These are phyloP conservation scores for Chlamydomonas incerta DNA, from an alignment of 139 green algal species.

Conservation along the genomic window DNA sequence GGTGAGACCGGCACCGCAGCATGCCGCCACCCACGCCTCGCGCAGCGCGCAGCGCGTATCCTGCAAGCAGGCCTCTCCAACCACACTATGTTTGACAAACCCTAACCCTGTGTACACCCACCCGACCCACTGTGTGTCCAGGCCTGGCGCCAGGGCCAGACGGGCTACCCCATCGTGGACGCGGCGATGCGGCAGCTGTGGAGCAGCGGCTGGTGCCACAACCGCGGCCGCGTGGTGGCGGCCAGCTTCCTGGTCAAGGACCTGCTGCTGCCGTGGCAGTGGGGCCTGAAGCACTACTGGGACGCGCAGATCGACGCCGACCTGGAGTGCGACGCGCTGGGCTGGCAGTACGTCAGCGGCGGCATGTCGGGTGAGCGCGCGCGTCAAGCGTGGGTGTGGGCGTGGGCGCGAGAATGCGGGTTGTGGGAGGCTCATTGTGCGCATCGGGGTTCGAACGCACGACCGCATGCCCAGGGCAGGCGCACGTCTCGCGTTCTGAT, in stretches of 20 bases:
- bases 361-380: conserved; percentile 64
- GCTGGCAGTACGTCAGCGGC: conserved; percentile 85
- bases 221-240: conserved; percentile 82
- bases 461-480: too few relatives aligned
- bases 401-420: too few relatives aligned
- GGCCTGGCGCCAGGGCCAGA: conserved; percentile 85
- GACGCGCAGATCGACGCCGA: conserved; percentile 92
- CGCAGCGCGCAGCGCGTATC: too few relatives aligned
- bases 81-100: too few relatives aligned
- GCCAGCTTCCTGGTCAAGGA: conserved; percentile 92
- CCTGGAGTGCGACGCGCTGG: conserved; percentile 91
- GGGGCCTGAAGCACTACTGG: conserved; percentile 97
- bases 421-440: neutral
- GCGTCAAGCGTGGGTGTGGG: too few relatives aligned
- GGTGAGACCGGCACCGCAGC: conserved; percentile 42
- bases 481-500: too few relatives aligned
- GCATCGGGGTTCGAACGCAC: too few relatives aligned
- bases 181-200: conserved; percentile 92
- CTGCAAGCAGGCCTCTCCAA: too few relatives aligned
- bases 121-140: conserved; percentile 38
- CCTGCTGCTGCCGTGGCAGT: conserved; percentile 94
- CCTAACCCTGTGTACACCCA: too few relatives aligned
- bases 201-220: conserved; percentile 89
- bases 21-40: too few relatives aligned
- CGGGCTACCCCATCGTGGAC: conserved; percentile 90